Percentiles rank a stretch among this genome's conserved stretches.
These are phyloP conservation scores for Teratosphaeria destructans DNA, from an alignment of 2,329 filamentous ascomycete genomes.

Conservation along the genomic window DNA sequence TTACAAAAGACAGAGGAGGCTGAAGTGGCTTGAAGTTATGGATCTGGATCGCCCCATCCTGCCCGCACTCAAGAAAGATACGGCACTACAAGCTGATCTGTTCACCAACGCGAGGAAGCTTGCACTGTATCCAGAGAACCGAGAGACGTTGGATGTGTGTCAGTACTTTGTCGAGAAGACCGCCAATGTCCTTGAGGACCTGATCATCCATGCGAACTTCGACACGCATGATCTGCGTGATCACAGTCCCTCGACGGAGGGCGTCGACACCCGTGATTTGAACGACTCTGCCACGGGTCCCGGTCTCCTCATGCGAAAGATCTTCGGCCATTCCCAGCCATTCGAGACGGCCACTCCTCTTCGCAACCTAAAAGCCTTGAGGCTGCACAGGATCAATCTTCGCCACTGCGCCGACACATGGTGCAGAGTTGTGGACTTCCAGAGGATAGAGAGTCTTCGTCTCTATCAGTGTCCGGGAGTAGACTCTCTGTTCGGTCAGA, in stretches of 20 bases:
- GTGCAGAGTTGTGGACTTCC: slow-evolving; percentile 38
- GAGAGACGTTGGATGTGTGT: slow-evolving; percentile 34
- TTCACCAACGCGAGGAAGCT: slow-evolving; percentile 35
- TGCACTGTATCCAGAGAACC: slow-evolving; percentile 37
- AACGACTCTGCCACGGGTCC: slow-evolving; percentile 38
- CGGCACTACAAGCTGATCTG: slow-evolving; percentile 27
- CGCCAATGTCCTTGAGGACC: slow-evolving; percentile 32
- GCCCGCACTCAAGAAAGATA: slow-evolving; percentile 32
- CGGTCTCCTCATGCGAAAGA: slow-evolving; percentile 35
- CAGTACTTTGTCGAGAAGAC: slow-evolving; percentile 34
- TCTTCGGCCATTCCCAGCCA: slow-evolving; percentile 38
- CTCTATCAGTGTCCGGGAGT: slow-evolving; percentile 37
- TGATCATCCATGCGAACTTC: slow-evolving; percentile 39
- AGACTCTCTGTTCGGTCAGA: slow-evolving; percentile 36
- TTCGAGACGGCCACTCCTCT: slow-evolving; percentile 38
- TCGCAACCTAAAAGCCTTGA: slow-evolving; percentile 32
- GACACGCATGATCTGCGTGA: slow-evolving; percentile 22
- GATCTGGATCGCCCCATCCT: slow-evolving; percentile 34
- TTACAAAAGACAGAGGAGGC: slow-evolving; percentile 38
- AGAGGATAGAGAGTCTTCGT: slow-evolving; percentile 31
- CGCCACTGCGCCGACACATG: slow-evolving; percentile 40
- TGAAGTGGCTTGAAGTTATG: slow-evolving; percentile 41
- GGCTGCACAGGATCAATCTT: slow-evolving; percentile 35
- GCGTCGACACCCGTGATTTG: slow-evolving; percentile 28
- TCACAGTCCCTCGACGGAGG: slow-evolving; percentile 3